Base-by-base conservation (phyloP, 2,329 filamentous ascomycete genomes). In the Simplicillium sp. region DNA sequence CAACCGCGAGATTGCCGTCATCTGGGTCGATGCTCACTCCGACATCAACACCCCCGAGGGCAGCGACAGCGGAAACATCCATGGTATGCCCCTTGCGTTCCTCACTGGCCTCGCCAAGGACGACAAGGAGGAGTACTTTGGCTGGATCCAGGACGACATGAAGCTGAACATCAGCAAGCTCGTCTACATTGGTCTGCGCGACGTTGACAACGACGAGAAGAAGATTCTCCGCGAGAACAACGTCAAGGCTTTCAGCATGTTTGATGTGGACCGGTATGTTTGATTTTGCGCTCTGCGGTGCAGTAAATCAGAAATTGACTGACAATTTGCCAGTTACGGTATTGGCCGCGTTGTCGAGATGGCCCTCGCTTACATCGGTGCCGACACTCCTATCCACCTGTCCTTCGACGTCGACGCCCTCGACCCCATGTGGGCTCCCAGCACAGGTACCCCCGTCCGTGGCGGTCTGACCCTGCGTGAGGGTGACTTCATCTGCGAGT, bases 221-320 rank as follows among this genome's bases (percentile, higher is more conserved):
- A 77, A 80, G 67, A 86, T 96, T 46, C 68, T 98, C 48, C 75
- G 82, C 43, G 87, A 97, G 50, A 71, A 97, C 56, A 82, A 84
- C 34, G 92, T 98, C 70, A 90, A 87, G 71, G 90, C 90, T 4
- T 98, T 97, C 57, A 90, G 84, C 67, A 98, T 98, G 92, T 92
- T 95, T 59, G 92, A 98, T 59, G 84, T 98, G 61, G 92, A 98
- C 64, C 75, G 78, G 84, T 87, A 68, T 54, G 74, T 58, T 38
- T 17, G 11, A 31, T 38, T 37, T n/a, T 34, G 20, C 12, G 28
- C 29, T 17, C 32, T 18, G 16, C 8, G 13, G 20, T 45, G 2
- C 20, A 40, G 29, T 29, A 14, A 11, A 7, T 14, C 16, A 13
- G 18, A 33, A 11, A 36, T 50, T 50, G 29, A 52, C 39, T 33